Percentiles rank a stretch among this genome's conserved stretches.
These are phyloP conservation scores for Citrullus mucosospermus DNA, from an alignment of 306 rosid genomes.

Conservation along the genomic window DNA sequence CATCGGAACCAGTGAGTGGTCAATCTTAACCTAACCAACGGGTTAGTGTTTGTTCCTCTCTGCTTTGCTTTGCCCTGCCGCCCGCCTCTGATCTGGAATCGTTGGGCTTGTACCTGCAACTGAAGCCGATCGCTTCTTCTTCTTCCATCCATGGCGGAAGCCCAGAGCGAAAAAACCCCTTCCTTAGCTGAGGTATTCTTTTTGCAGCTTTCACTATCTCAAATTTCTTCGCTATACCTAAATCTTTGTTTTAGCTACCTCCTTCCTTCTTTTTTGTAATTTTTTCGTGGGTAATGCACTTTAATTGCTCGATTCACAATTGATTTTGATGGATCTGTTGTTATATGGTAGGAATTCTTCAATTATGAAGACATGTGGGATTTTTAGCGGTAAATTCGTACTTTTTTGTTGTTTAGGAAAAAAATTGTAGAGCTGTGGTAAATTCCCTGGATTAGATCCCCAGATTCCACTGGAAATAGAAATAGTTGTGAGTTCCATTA, in stretches of 20 bases:
- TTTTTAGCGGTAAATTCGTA: neutral
- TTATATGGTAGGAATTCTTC: neutral
- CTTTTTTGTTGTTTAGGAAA: neutral
- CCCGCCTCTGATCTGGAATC: neutral
- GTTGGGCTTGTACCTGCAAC: neutral
- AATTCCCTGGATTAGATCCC: neutral
- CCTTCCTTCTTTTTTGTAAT: neutral
- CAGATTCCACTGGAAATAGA: neutral
- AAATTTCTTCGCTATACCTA: neutral
- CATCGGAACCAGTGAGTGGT: slow-evolving; percentile 1
- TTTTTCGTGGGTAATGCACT: neutral
- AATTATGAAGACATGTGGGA: neutral
- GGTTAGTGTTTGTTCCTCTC: neutral
- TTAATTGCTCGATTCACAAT: neutral
- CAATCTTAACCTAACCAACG: slow-evolving; percentile 14
- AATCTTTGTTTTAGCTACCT: neutral
- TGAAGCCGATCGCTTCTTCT: slow-evolving; percentile 15
- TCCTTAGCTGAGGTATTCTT: slow-evolving; percentile 57
- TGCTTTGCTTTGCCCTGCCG: slow-evolving; percentile 8
- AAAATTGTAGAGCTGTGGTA: neutral
- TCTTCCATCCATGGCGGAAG: slow-evolving; percentile 62
- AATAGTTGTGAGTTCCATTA: neutral
- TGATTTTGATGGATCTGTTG: neutral
- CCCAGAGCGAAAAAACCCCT: slow-evolving; percentile 26
- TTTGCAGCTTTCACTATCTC: neutral